A percentile compares a stretch with the other conserved stretches of the same genome.
Conservation (phyloP, 2,329 filamentous ascomycete genomes). For the Curvularia spicifera region DNA sequence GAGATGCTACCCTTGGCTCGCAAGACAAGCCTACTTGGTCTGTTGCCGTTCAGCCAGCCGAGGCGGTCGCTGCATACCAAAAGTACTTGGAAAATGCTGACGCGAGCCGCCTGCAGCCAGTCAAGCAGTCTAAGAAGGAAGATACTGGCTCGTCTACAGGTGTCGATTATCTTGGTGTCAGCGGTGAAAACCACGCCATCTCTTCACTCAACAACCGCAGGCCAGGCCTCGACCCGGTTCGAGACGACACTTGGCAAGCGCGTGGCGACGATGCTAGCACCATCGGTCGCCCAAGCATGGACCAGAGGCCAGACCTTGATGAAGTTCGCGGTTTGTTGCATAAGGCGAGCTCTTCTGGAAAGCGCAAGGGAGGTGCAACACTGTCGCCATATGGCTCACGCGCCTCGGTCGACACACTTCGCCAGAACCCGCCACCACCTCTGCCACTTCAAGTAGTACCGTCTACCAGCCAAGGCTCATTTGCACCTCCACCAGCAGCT, state of each 20-base stretch:
- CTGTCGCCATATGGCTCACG: slow-evolving; percentile 32
- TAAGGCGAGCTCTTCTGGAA: slow-evolving; percentile 54
- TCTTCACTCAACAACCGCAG: slow-evolving; percentile 53
- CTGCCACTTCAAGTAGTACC: slow-evolving; percentile 39
- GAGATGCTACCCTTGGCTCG: slow-evolving; percentile 65
- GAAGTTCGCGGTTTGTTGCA: slow-evolving; percentile 55
- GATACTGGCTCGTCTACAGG: slow-evolving; percentile 41
- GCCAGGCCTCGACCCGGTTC: slow-evolving; percentile 51
- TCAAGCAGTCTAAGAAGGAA: slow-evolving; percentile 38
- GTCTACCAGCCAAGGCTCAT: slow-evolving; percentile 27
- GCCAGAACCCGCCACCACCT: slow-evolving; percentile 37
- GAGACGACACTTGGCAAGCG: slow-evolving; percentile 55
- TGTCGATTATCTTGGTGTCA: slow-evolving; percentile 44
- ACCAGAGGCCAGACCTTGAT: slow-evolving; percentile 53
- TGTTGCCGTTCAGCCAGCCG: slow-evolving; percentile 73
- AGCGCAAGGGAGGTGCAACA: slow-evolving; percentile 46
- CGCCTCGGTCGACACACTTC: slow-evolving; percentile 24
- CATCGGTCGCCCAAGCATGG: slow-evolving; percentile 51
- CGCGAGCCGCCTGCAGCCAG: slow-evolving; percentile 68
- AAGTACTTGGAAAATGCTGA: slow-evolving; percentile 60
- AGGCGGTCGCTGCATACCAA: slow-evolving; percentile 69
- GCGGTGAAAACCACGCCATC: slow-evolving; percentile 51
- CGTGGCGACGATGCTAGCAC: slow-evolving; percentile 50
- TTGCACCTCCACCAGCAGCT: slow-evolving; percentile 30
- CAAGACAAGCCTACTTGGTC: slow-evolving; percentile 79